These are phyloP conservation scores for Cryptococcus maquisensis DNA, from an alignment of 1,284 basidiomycete genomes.

Conservation along the genomic window DNA sequence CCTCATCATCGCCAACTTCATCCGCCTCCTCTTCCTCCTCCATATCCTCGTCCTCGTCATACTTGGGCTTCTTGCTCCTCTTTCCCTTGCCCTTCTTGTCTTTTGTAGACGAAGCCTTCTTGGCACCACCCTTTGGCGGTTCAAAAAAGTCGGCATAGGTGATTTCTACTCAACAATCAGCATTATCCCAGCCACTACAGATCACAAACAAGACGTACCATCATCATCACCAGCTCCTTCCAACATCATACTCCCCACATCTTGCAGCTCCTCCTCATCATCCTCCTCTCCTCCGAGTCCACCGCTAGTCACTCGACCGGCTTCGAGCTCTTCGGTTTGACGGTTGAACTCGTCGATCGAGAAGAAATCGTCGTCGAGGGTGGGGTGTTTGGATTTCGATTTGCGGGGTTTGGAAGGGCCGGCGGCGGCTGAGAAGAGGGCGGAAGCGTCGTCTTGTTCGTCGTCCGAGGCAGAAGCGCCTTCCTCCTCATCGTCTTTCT, in stretches of 20 bases:
- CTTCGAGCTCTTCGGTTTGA: conserved; percentile 76
- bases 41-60: conserved; percentile 29
- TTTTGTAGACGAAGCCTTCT: conserved; percentile 1
- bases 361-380: conserved; percentile 93
- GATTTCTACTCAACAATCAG: conserved; percentile 32
- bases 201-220: conserved; percentile 28
- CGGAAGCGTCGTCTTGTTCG: conserved; percentile 25
- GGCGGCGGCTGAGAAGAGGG: conserved; percentile 15
- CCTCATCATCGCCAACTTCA: neutral
- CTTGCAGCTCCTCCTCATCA: conserved; percentile 56
- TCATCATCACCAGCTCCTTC: conserved; percentile 47
- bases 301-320: conserved; percentile 60
- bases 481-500: conserved; percentile 9
- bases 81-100: conserved; percentile 42
- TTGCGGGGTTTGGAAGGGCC: conserved; percentile 39
- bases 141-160: conserved; percentile 62
- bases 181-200: neutral
- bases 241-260: conserved; percentile 40
- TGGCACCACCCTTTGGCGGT: conserved; percentile 40
- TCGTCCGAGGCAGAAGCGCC: conserved; percentile 19
- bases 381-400: conserved; percentile 52
- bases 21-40: neutral
- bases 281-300: conserved; percentile 53
- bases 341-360: conserved; percentile 83
- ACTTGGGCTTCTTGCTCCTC: conserved; percentile 33